Percentiles rank a stretch among this genome's conserved stretches.
Conservation (phyloP, 225 moss, liverwort and hornwort genomes). For the Takakia lepidozioides region DNA sequence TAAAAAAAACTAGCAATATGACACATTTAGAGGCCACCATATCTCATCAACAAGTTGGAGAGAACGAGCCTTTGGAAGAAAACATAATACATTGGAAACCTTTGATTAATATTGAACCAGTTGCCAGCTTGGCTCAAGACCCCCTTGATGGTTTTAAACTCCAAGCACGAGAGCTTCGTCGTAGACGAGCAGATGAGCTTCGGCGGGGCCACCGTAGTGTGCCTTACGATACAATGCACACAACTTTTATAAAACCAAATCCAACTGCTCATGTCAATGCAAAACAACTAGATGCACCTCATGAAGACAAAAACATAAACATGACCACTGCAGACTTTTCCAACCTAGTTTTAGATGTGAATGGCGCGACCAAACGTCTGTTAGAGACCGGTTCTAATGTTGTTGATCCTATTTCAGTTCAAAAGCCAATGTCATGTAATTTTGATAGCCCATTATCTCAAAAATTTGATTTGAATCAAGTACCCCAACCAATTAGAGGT, state of each 20-base stretch:
- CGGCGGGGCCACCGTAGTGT: slow-evolving; percentile 25
- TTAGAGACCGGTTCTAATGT: slow-evolving; percentile 2
- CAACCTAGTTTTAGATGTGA: neutral
- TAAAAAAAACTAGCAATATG: neutral
- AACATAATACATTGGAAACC: slow-evolving; percentile 2
- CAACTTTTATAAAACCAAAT: slow-evolving; percentile 16
- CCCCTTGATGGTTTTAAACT: slow-evolving; percentile 36
- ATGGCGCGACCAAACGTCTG: slow-evolving; percentile 1
- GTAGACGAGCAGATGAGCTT: slow-evolving; percentile 23
- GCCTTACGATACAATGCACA: slow-evolving; percentile 20
- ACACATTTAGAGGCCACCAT: neutral
- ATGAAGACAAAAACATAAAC: neutral
- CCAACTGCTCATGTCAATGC: neutral
- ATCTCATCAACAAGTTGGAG: neutral
- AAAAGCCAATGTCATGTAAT: too few relatives aligned
- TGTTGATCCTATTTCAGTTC: too few relatives aligned
- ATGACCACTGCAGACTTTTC: neutral
- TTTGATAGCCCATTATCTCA: too few relatives aligned
- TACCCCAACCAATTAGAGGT: slow-evolving; percentile 3
- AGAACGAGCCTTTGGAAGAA: neutral
- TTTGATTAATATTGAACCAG: slow-evolving; percentile 1
- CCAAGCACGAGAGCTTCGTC: slow-evolving; percentile 42
- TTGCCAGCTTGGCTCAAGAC: slow-evolving; percentile 16
- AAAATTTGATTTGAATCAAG: too few relatives aligned
- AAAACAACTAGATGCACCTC: slow-evolving; percentile 5